Percentiles rank a stretch among this genome's conserved stretches.
phyloP scores from a whole-genome alignment of 257 asterid species.

The Nicotiana attenuata region DNA sequence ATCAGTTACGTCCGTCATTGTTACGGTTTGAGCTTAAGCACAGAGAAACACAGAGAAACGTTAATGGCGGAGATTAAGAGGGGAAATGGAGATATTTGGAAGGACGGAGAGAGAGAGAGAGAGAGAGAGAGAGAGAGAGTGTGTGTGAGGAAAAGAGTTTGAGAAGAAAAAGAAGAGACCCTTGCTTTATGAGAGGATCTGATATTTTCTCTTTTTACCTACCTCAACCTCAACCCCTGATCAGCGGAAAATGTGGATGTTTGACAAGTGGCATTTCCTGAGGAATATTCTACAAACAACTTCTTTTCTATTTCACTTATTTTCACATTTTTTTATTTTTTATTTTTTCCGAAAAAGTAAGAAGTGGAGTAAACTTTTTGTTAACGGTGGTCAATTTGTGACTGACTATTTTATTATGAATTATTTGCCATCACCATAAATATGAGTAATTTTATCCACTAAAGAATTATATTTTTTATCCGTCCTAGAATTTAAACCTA shows the following conservation, averaged over 20 bases:
- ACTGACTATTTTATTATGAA: too few species aligned
- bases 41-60: neutral
- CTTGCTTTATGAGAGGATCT: constrained; percentile 19
- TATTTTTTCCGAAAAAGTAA: too few species aligned
- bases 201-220: constrained; percentile 17
- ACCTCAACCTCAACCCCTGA: neutral
- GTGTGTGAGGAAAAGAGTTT: neutral
- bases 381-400: too few species aligned
- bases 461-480: too few species aligned
- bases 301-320: neutral
- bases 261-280: constrained; percentile 33
- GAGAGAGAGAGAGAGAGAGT: neutral
- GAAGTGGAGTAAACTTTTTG: too few species aligned
- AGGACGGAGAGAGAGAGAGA: neutral
- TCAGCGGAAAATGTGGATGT: constrained; percentile 19
- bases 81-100: neutral
- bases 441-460: too few species aligned
- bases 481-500: too few species aligned
- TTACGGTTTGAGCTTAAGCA: neutral
- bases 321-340: too few species aligned
- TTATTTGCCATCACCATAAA: too few species aligned
- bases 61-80: neutral
- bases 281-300: constrained; percentile 4
- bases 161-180: neutral
- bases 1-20: constrained; percentile 86